phyloP scores from a whole-genome alignment of 257 asterid genomes.

The Solanum sejunctum region DNA sequence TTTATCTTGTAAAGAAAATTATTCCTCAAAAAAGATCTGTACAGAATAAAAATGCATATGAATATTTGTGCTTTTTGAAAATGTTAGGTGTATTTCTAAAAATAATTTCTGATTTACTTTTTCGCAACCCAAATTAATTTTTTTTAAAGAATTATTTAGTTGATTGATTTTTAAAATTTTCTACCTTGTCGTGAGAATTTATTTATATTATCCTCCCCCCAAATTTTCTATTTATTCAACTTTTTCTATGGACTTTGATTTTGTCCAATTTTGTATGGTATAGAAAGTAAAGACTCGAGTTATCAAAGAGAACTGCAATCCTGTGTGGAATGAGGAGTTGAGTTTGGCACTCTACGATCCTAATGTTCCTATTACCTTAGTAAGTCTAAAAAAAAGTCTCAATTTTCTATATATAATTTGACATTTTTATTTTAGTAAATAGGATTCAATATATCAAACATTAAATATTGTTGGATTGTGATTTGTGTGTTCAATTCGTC shows the following conservation, averaged over 20 bases:
- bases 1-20: too few species aligned
- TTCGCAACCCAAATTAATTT: not conserved
- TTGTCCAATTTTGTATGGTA: not conserved
- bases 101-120: not conserved
- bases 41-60: not conserved
- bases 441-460: not conserved
- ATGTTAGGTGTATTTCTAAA: not conserved
- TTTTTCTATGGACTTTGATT: not conserved
- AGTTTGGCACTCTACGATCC: constrained; percentile 54
- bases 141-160: accelerated
- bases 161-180: not conserved
- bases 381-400: not conserved
- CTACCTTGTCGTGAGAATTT: not conserved
- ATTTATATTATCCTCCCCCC: not conserved
- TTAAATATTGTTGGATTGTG: not conserved
- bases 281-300: constrained; percentile 74
- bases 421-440: not conserved
- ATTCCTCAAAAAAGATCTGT: too few species aligned
- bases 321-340: constrained; percentile 69
- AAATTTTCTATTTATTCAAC: not conserved
- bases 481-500: not conserved
- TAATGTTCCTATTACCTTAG: constrained; percentile 45
- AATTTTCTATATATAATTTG: not conserved
- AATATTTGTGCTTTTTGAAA: too few species aligned
- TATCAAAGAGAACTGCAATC: constrained; percentile 51